A percentile compares a stretch with the other conserved stretches of the same genome.
phyloP scores from a whole-genome alignment of 345 rosid genomes.

The Microcos paniculata region DNA sequence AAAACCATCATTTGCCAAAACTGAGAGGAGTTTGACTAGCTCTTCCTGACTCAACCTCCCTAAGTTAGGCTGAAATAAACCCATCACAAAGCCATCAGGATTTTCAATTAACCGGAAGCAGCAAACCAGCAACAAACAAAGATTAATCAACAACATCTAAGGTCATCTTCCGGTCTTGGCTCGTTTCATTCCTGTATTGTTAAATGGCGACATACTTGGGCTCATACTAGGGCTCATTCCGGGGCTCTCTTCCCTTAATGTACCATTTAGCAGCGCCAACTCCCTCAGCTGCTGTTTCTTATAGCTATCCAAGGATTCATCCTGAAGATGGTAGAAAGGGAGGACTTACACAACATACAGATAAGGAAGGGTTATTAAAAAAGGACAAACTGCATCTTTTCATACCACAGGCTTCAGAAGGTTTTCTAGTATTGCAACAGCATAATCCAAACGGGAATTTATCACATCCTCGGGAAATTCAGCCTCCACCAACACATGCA shows the following conservation, averaged over 20 bases:
- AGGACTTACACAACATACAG: not conserved
- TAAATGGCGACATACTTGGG: slow-evolving; percentile 90
- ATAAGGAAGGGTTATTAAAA: not conserved
- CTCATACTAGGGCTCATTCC: slow-evolving; percentile 87
- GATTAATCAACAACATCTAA: not conserved
- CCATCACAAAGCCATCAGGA: not conserved
- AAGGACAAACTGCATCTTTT: not conserved
- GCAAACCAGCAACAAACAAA: slow-evolving; percentile 16
- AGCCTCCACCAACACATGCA: slow-evolving; percentile 87
- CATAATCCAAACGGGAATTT: slow-evolving; percentile 68
- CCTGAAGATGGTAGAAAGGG: slow-evolving; percentile 39
- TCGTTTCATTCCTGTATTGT: slow-evolving; percentile 71
- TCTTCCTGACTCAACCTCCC: slow-evolving; percentile 18
- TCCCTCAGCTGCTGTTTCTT: slow-evolving; percentile 92
- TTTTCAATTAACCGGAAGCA: slow-evolving; percentile 23
- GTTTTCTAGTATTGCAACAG: slow-evolving; percentile 64
- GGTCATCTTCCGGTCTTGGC: slow-evolving; percentile 81
- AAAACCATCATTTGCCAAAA: not conserved
- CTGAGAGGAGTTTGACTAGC: slow-evolving; percentile 14
- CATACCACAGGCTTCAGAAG: slow-evolving; percentile 93
- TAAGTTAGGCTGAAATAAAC: not conserved
- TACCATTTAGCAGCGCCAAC: slow-evolving; percentile 80
- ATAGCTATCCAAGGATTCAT: slow-evolving; percentile 85
- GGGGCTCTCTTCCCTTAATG: slow-evolving; percentile 82
- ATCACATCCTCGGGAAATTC: slow-evolving; percentile 85